Evolutionary conservation across 139 green algal species (phyloP).

Genomic region (Chlamydomonas sp.): DNA sequence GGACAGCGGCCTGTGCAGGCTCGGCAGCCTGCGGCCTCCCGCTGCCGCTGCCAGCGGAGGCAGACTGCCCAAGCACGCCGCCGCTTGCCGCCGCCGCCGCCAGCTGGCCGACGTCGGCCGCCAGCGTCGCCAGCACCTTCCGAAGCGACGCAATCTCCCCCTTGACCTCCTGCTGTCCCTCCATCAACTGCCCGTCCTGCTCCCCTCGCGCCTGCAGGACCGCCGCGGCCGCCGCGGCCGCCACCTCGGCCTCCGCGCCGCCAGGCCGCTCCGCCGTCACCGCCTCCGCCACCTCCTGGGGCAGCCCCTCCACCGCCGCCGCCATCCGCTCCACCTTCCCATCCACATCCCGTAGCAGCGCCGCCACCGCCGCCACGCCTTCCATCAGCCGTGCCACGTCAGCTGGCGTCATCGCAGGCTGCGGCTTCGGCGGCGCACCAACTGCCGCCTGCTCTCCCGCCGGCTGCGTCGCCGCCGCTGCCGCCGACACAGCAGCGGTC

Average conservation of each 20-base stretch:
- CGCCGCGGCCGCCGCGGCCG: neutral
- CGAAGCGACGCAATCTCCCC: neutral
- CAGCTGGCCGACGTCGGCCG: constrained; percentile 11
- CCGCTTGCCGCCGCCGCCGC: neutral
- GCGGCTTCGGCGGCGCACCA: neutral
- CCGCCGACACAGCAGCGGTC: neutral
- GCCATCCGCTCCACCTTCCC: neutral
- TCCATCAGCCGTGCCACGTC: constrained; percentile 14
- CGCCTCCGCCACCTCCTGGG: neutral
- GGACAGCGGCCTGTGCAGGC: no score
- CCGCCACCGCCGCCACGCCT: constrained; percentile 5
- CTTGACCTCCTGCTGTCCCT: constrained; percentile 5
- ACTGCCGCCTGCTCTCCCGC: neutral
- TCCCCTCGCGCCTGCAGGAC: neutral
- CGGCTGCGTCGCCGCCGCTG: neutral
- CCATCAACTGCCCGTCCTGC: neutral
- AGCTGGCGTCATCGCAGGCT: neutral
- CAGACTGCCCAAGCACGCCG: no score
- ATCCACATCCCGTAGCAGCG: constrained; percentile 22
- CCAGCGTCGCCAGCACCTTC: constrained; percentile 10
- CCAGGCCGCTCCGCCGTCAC: neutral
- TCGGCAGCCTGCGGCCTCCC: no score
- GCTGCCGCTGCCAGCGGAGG: neutral
- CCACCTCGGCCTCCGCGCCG: neutral
- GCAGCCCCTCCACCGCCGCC: constrained; percentile 13